Base-by-base conservation (phyloP, 2,329 filamentous ascomycete genomes). In the Dryadomyces quercivorus region DNA sequence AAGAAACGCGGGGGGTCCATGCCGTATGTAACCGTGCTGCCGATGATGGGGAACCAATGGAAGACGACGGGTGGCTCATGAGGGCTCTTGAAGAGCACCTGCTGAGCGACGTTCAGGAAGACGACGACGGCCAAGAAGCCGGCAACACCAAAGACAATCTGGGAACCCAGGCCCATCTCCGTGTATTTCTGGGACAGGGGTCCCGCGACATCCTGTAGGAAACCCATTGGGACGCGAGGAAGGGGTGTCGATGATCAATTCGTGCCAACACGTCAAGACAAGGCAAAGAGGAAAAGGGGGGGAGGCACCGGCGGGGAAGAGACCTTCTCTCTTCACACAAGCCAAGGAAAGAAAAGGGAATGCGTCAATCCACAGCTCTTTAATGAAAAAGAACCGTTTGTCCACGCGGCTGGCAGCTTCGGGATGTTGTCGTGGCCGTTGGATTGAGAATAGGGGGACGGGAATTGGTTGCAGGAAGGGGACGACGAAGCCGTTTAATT, bases 1-100 rank as follows among this genome's bases (percentile, higher is more conserved):
- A 96, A 95, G 78, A 96, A 97, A 52, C 75, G 76, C 65, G 88
- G 91, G 16, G 92, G 92, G 65, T 97, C 89, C 71, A 96, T 96
- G 69, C 92, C 92, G 72, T 97, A 98, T 47, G 82, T 87, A 63
- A 97, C 76, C 57, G 93, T 96, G 74, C 85, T 96, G 60, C 92
- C 92, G 64, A 98, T 77, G 61, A 95, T 71, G 56, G 87, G 88
- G 64, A 92, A 77, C 80, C 81, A 87, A 69, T 89, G 85, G 69
- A 91, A 92, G 58, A 92, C 86, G 56, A 91, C 62, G 1, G 87
- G 87, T 34, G 87, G 87, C 67, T 90, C 86, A 67, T 90, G 86
- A 52, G 85, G 80, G 63, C 90, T 92, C 72, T 81, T 87, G 73
- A 89, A 82, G 58, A 96, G 72, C 55, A 94, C 62, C 71, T 97